Evolutionary conservation across 2,329 filamentous ascomycete genomes (phyloP).

Genomic region (Phyllosticta capitalensis): DNA sequence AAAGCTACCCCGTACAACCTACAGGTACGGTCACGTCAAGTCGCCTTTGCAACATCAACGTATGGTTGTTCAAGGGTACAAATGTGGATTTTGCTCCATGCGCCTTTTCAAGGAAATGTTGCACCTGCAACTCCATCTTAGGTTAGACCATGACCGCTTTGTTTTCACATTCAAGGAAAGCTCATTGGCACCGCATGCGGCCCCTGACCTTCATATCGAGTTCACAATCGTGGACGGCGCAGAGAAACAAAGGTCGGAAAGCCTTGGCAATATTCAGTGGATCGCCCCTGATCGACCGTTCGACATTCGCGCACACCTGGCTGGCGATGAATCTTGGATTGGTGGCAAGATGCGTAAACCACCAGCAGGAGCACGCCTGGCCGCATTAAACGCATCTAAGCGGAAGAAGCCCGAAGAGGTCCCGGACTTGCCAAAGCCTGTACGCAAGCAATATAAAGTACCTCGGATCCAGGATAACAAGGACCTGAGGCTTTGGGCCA

Average conservation of each 20-base stretch:
- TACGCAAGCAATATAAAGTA: slow-evolving; percentile 24
- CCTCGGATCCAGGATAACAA: slow-evolving; percentile 18
- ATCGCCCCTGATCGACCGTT: slow-evolving; percentile 26
- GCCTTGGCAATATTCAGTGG: slow-evolving; percentile 22
- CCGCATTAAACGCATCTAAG: not conserved
- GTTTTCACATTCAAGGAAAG: not conserved
- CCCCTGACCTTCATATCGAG: not conserved
- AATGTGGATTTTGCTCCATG: too few relatives aligned
- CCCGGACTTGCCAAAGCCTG: slow-evolving; percentile 12
- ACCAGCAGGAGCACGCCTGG: not conserved
- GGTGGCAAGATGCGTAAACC: slow-evolving; percentile 8
- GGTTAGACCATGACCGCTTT: not conserved
- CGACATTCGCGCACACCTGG: slow-evolving; percentile 24
- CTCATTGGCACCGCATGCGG: not conserved
- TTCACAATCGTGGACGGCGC: not conserved
- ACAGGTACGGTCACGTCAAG: too few relatives aligned
- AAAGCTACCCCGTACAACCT: too few relatives aligned
- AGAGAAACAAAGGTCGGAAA: not conserved
- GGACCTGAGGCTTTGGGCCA: slow-evolving; percentile 31
- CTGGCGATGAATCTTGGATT: slow-evolving; percentile 26
- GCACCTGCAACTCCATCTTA: too few relatives aligned
- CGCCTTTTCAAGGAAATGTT: too few relatives aligned
- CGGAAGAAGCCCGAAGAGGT: slow-evolving; percentile 17
- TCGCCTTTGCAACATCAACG: too few relatives aligned
- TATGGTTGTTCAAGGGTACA: too few relatives aligned